These are phyloP conservation scores for Chaetomium strumarium DNA, from an alignment of 2,329 filamentous ascomycete genomes.

Conservation along the genomic window DNA sequence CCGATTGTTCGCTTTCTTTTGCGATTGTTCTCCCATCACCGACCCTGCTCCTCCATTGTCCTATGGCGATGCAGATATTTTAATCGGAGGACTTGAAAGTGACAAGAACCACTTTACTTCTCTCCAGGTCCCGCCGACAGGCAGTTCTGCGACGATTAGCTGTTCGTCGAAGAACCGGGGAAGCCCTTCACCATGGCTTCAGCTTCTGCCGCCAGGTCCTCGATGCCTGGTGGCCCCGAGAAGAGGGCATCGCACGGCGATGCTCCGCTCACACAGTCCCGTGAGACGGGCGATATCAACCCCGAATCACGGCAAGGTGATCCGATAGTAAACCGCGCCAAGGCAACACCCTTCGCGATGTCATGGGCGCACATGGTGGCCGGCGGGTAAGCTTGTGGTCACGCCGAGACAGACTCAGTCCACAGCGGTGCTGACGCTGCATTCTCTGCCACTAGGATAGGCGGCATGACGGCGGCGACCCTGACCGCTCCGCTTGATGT, in stretches of 20 bases:
- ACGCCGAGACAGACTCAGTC: background rate
- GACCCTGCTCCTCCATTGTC: too few relatives aligned
- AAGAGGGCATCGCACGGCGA: slow-evolving; percentile 10
- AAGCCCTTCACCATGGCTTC: slow-evolving; percentile 19
- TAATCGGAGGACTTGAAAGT: too few relatives aligned
- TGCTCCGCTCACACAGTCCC: slow-evolving; percentile 47
- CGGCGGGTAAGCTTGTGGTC: slow-evolving; percentile 60
- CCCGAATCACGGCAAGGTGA: slow-evolving; percentile 30
- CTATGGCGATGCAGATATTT: too few relatives aligned
- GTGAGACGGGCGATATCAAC: slow-evolving; percentile 54
- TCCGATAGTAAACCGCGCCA: slow-evolving; percentile 27
- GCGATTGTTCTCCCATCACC: too few relatives aligned
- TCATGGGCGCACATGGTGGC: slow-evolving; percentile 91
- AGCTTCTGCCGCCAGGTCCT: slow-evolving; percentile 16
- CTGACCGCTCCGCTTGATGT: slow-evolving; percentile 93
- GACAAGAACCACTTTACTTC: too few relatives aligned
- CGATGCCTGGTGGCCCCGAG: slow-evolving; percentile 12
- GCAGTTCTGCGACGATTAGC: background rate
- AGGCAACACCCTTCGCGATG: slow-evolving; percentile 54
- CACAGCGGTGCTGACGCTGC: slow-evolving; percentile 5
- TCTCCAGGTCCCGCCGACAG: background rate
- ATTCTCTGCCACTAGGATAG: slow-evolving; percentile 49
- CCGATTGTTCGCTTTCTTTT: too few relatives aligned
- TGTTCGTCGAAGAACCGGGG: background rate
- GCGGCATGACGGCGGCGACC: slow-evolving; percentile 87